Base-by-base conservation (phyloP, 805 yeast genomes). In the Komagataella kurtzmanii region DNA sequence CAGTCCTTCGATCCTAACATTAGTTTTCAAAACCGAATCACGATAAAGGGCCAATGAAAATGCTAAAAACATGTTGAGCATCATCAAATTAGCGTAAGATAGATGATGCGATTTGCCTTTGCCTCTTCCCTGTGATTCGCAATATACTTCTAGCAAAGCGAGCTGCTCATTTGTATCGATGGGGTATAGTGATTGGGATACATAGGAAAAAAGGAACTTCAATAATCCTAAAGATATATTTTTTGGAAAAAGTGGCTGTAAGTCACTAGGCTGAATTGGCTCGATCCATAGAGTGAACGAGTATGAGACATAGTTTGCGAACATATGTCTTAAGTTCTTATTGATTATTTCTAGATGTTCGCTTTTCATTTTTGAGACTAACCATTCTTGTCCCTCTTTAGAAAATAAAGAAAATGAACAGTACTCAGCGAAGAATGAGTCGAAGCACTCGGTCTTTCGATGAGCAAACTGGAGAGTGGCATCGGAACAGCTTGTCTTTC, bases 381-480 rank as follows among this genome's bases (percentile, higher is more conserved):
- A 55, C 77, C 78, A 72, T 45, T 59, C 57, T 6, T 75, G 44
- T 8, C 80, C 79, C 44, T 57, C 54, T 3, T 63, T 57, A 5
- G 76, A 68, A 48, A 74, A 65, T n/a, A 74, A 54, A 1, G 76
- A 70, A 50, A 74, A 61, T 1, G 69, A 58, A 1, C 66, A 56
- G 50, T 68, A 68, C 5, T 59, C 52, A 8, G 58, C 61, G 50
- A 59, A 55, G 50, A 56, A 65, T 4, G 56, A n/a, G 56, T 59
- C 59, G 7, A 56, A 56, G 49, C 55, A 57, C 53, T 55, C 57
- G 47, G 57, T 59, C 17, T 54, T 59, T 8, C 55, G 55, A 7
- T 51, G 48, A 43, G 50, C 50, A 14, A 51, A 36, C 40, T 49
- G 19, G 23, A 23, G 14, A 36, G 14, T 50, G 23, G 18, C 24